Evolutionary conservation across 1,139 yeast species (phyloP).

Genomic region (Lodderomyces metapsilosis): DNA sequence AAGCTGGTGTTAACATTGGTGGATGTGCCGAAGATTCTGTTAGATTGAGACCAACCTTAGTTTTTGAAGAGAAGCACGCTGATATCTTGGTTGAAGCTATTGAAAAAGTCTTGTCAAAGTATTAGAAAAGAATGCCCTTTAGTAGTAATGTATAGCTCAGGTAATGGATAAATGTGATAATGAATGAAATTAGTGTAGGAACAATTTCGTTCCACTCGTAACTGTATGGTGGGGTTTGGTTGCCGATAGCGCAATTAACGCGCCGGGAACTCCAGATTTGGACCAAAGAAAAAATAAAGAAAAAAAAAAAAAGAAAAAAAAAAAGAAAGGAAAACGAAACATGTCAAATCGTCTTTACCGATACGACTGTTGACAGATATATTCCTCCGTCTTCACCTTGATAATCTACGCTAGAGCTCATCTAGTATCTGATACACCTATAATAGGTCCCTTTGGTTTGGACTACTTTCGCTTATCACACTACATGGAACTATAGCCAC

Average conservation of each 20-base stretch:
- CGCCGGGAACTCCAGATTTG: neutral
- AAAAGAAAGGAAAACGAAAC: neutral
- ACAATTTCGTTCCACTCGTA: no score
- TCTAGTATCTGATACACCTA: no score
- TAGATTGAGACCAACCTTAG: conserved; percentile 74
- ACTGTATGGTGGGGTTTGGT: neutral
- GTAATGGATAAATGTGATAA: neutral
- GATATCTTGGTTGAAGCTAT: conserved; percentile 56
- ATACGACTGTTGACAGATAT: neutral
- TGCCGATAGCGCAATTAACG: conserved; percentile 1
- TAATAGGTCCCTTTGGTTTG: no score
- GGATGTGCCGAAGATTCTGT: conserved; percentile 76
- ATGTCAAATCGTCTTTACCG: neutral
- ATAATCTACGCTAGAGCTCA: neutral
- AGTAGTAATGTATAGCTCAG: no score
- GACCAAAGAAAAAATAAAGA: neutral
- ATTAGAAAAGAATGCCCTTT: no score
- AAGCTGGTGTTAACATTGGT: conserved; percentile 71
- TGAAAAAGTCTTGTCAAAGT: conserved; percentile 45
- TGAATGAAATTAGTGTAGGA: neutral
- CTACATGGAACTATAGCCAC: neutral
- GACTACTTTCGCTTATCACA: no score
- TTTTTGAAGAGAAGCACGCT: conserved; percentile 75
- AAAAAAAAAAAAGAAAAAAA: neutral
- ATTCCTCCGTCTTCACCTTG: neutral